phyloP scores from a whole-genome alignment of 2,329 filamentous ascomycete genomes.

The Pseudogymnoascus sp. region DNA sequence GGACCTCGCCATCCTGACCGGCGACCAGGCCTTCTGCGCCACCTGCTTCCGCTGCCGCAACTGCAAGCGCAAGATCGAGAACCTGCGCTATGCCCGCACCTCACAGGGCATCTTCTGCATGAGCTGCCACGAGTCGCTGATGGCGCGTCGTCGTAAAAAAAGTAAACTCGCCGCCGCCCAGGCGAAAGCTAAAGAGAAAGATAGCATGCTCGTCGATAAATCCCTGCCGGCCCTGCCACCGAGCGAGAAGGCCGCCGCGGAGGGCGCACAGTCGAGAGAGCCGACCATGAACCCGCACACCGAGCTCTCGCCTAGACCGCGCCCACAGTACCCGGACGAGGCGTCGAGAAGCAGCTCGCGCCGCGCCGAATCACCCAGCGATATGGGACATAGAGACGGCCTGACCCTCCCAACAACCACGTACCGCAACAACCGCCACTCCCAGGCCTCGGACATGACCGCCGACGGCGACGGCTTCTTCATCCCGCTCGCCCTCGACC shows the following conservation, averaged over 20 bases:
- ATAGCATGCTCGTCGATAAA: slow-evolving; percentile 72
- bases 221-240: slow-evolving; percentile 85
- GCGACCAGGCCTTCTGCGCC: slow-evolving; percentile 95
- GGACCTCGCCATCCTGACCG: slow-evolving; percentile 91
- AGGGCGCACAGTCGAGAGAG: slow-evolving; percentile 44
- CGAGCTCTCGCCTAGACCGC: slow-evolving; percentile 59
- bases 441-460: slow-evolving; percentile 36
- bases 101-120: slow-evolving; percentile 99
- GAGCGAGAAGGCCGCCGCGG: slow-evolving; percentile 55
- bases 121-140: slow-evolving; percentile 94
- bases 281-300: slow-evolving; percentile 41
- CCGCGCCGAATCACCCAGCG: slow-evolving; percentile 46
- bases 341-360: slow-evolving; percentile 48
- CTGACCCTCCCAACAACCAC: slow-evolving; percentile 65
- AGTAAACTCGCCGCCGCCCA: slow-evolving; percentile 56
- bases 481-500: slow-evolving; percentile 68
- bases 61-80: slow-evolving; percentile 98
- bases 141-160: slow-evolving; percentile 86
- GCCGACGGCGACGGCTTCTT: slow-evolving; percentile 47
- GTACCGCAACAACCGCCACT: slow-evolving; percentile 71
- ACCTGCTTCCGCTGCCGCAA: slow-evolving; percentile 96
- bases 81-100: slow-evolving; percentile 91
- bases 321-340: slow-evolving; percentile 41
- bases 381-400: slow-evolving; percentile 43
- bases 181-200: slow-evolving; percentile 55